Evolutionary conservation across 2,329 filamentous ascomycete species (phyloP).

Genomic region (Furcasterigmium furcatum): DNA sequence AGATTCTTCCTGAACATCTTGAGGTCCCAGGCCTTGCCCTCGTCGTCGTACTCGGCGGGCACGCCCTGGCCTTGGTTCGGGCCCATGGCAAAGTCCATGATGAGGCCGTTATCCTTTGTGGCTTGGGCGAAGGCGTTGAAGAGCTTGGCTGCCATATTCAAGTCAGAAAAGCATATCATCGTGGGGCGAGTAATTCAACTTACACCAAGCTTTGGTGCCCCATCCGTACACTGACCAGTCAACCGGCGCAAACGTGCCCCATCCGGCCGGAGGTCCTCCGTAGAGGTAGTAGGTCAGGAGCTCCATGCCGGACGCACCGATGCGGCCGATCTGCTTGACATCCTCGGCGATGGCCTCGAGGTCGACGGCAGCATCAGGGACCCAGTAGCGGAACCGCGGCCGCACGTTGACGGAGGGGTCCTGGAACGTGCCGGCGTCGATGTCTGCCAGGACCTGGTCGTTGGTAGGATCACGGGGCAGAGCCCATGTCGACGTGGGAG

Average conservation of each 20-base stretch:
- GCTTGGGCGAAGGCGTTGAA: conserved; percentile 4
- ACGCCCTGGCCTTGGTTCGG: conserved; percentile 45
- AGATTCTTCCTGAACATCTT: background rate
- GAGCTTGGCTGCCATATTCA: conserved; percentile 29
- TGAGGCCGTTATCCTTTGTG: conserved; percentile 23
- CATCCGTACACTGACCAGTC: conserved; percentile 35
- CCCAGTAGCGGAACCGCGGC: conserved; percentile 17
- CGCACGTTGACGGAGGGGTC: conserved; percentile 7
- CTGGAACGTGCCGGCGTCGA: conserved; percentile 7
- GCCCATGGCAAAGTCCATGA: conserved; percentile 42
- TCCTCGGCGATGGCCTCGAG: conserved; percentile 11
- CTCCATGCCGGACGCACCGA: conserved; percentile 18
- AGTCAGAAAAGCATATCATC: too few species aligned
- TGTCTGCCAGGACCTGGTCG: background rate
- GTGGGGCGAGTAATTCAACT: too few species aligned
- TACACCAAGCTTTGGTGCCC: conserved; percentile 27
- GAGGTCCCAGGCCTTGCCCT: conserved; percentile 29
- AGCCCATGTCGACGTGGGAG: too few species aligned
- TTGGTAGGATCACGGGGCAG: conserved; percentile 2
- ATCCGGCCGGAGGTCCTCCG: conserved; percentile 7
- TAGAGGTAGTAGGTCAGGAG: conserved; percentile 21
- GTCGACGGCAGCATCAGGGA: conserved; percentile 18
- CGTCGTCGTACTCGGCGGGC: conserved; percentile 26
- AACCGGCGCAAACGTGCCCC: too few species aligned
- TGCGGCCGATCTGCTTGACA: conserved; percentile 9